These are phyloP conservation scores for Erodium trifolium DNA, from an alignment of 441 rosid species.

Conservation along the genomic window DNA sequence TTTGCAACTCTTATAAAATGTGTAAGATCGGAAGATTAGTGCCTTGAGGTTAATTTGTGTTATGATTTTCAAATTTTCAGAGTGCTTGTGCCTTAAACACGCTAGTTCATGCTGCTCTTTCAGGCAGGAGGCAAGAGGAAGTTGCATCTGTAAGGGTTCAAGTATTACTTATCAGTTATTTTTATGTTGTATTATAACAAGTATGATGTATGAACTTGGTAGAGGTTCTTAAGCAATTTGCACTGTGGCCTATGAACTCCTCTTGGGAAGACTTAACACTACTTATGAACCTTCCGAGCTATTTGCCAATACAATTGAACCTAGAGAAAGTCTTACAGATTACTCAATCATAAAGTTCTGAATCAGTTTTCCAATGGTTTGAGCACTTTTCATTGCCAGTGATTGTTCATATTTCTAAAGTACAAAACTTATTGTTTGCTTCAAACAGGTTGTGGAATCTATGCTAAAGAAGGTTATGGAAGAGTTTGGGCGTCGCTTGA, in stretches of 20 bases:
- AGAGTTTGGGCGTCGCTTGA: conserved; percentile 47
- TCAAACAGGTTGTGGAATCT: conserved; percentile 64
- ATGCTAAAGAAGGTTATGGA: conserved; percentile 48
- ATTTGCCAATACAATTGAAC: background rate
- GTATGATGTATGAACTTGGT: background rate
- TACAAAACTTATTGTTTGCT: conserved; percentile 7
- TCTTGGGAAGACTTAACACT: background rate
- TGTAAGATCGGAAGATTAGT: background rate
- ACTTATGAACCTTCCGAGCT: background rate
- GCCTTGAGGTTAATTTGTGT: conserved; percentile 1
- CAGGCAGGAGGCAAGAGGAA: conserved; percentile 68
- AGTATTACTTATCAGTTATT: conserved; percentile 7
- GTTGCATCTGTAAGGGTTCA: conserved; percentile 56
- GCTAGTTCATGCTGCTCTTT: conserved; percentile 56
- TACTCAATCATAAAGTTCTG: background rate
- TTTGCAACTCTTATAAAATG: background rate
- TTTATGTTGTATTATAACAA: background rate
- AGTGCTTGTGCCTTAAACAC: conserved; percentile 38
- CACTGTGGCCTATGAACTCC: background rate
- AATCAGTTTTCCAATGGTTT: background rate
- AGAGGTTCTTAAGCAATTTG: background rate
- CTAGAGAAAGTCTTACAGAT: background rate
- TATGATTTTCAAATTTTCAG: conserved; percentile 30
- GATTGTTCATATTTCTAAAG: background rate
- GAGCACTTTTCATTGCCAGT: too few relatives aligned